Conservation (phyloP, 768 basidiomycete species). For the Boletellus ananiceps region DNA sequence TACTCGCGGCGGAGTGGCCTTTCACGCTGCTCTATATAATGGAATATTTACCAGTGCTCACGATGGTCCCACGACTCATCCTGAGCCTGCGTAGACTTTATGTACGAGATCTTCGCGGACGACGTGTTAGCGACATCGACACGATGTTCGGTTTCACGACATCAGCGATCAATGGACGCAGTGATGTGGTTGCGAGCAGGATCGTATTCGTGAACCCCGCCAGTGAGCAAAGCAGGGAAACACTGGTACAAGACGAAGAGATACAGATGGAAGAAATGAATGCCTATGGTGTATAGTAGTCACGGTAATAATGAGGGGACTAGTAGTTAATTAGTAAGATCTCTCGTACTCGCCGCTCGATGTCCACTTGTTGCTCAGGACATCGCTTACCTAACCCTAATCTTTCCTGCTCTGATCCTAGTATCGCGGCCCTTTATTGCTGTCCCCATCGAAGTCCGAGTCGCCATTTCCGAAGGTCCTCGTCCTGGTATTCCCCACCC, state of each 20-base stretch:
- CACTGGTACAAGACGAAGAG: not conserved
- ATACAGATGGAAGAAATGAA: not conserved
- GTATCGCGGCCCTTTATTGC: too few species aligned
- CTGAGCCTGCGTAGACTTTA: not conserved
- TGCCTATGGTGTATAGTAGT: too few species aligned
- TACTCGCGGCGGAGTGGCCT: not conserved
- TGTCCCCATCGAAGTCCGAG: too few species aligned
- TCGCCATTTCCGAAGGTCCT: too few species aligned
- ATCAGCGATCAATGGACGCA: too few species aligned
- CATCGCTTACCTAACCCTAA: too few species aligned
- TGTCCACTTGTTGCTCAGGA: too few species aligned
- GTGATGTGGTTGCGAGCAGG: not conserved
- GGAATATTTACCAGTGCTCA: not conserved
- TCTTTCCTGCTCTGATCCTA: too few species aligned
- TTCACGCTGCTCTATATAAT: not conserved
- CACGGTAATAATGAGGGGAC: too few species aligned
- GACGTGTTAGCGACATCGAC: not conserved
- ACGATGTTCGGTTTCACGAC: not conserved
- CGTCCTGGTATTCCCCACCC: too few species aligned
- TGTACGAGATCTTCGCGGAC: not conserved
- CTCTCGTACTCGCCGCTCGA: too few species aligned
- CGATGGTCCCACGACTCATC: conserved; percentile 1
- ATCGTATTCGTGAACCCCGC: not conserved
- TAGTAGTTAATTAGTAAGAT: too few species aligned
- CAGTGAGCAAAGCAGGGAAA: not conserved